A percentile compares a stretch with the other conserved stretches of the same genome.
Conservation (phyloP, 192 early-diverging fungal genomes). For the Coemansia erecta region DNA sequence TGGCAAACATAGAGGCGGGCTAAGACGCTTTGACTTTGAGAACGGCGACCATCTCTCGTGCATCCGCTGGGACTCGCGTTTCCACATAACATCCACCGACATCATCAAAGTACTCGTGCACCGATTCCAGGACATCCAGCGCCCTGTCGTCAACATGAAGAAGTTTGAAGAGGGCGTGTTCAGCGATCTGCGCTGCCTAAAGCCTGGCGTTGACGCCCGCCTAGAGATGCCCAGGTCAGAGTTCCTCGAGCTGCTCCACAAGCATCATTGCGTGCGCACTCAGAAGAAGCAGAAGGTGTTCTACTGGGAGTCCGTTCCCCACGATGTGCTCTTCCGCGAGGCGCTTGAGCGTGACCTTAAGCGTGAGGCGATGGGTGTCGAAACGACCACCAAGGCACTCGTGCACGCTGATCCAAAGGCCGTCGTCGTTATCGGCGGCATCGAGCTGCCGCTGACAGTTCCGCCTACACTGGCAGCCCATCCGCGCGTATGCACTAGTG, state of each 20-base stretch:
- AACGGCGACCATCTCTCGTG: conserved; percentile 90
- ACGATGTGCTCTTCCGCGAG: conserved; percentile 92
- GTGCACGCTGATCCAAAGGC: conserved; percentile 27
- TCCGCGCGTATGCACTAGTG: conserved; percentile 3
- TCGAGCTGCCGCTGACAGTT: conserved; percentile 50
- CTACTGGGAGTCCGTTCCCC: conserved; percentile 94
- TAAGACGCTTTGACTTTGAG: conserved; percentile 58
- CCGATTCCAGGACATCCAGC: conserved; percentile 86
- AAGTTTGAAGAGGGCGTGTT: conserved; percentile 99
- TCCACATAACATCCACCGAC: conserved; percentile 95
- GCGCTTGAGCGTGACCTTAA: conserved; percentile 96
- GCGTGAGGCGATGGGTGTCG: conserved; percentile 81
- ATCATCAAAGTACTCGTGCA: conserved; percentile 88
- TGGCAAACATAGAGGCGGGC: conserved; percentile 36
- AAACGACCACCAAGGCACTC: conserved; percentile 69
- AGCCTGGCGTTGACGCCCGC: conserved; percentile 89
- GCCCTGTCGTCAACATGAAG: conserved; percentile 84
- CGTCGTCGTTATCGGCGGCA: conserved; percentile 43
- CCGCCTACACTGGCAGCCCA: conserved; percentile 51
- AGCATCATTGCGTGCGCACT: conserved; percentile 93
- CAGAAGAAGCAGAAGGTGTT: conserved; percentile 99
- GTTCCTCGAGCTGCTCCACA: conserved; percentile 92
- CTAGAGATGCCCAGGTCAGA: conserved; percentile 92
- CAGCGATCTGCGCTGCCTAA: conserved; percentile 90
- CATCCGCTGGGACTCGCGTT: conserved; percentile 89